Conservation (phyloP, 176 grass and related monocot species). For the Juncus effusus region DNA sequence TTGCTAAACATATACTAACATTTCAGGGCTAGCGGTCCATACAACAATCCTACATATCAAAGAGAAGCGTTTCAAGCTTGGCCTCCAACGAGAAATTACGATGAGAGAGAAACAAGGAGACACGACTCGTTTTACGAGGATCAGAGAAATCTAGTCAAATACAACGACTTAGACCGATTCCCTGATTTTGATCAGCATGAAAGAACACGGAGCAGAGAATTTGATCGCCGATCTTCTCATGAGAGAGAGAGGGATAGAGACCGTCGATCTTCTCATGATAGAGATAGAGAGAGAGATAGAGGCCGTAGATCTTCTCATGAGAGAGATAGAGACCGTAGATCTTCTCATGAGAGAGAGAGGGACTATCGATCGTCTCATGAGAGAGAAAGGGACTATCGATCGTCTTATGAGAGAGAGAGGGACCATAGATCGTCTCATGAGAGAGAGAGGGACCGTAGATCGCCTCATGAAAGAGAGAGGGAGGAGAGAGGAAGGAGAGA, state of each 20-base stretch:
- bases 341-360: constrained; percentile 40
- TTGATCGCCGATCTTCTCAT: constrained; percentile 27
- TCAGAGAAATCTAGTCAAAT: constrained; percentile 42
- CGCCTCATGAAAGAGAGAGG: constrained; percentile 16
- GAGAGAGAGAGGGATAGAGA: constrained; percentile 51
- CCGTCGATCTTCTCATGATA: constrained; percentile 45
- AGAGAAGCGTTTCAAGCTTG: constrained; percentile 62
- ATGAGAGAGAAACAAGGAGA: constrained; percentile 66
- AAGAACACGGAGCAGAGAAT: constrained; percentile 68
- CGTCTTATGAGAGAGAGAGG: no score
- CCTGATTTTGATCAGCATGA: constrained; percentile 68
- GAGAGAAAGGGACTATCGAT: constrained; percentile 42
- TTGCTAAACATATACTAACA: constrained; percentile 19
- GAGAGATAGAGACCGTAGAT: constrained; percentile 55
- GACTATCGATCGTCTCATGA: constrained; percentile 43
- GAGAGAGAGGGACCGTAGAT: constrained; percentile 60
- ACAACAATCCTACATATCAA: constrained; percentile 55
- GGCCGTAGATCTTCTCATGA: constrained; percentile 24
- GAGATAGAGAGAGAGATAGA: constrained; percentile 43
- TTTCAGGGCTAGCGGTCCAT: constrained; percentile 70
- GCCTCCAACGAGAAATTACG: constrained; percentile 69
- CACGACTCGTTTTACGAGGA: constrained; percentile 21
- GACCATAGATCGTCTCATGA: constrained; percentile 24
- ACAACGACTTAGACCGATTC: constrained; percentile 57
- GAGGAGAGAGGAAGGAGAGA: constrained; percentile 69